A percentile compares a stretch with the other conserved stretches of the same genome.
These are phyloP conservation scores for Porcisia deanei DNA, from an alignment of 208 protist genomes.

Conservation along the genomic window DNA sequence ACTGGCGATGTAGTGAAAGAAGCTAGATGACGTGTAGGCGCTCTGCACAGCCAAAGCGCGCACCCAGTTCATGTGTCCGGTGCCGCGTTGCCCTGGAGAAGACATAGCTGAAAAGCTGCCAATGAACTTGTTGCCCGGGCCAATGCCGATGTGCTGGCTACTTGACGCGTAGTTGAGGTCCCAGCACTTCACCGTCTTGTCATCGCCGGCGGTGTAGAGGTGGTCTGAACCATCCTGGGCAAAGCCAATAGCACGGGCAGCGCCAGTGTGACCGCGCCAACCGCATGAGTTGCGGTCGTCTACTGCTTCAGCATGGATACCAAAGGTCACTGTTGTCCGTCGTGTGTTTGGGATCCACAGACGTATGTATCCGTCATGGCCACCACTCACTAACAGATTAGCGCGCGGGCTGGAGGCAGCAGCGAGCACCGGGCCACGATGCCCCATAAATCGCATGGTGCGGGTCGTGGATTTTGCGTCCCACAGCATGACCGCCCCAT, in stretches of 20 bases:
- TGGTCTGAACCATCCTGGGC: constrained; percentile 58
- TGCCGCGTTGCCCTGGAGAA: constrained; percentile 7
- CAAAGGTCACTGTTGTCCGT: constrained; percentile 31
- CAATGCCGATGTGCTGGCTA: constrained; percentile 7
- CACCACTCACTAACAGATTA: constrained; percentile 66
- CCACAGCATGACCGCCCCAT: constrained; percentile 90
- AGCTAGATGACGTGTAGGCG: constrained; percentile 15
- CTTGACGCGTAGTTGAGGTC: constrained; percentile 39
- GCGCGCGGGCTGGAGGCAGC: constrained; percentile 49
- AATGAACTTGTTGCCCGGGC: constrained; percentile 46
- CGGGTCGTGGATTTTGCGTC: constrained; percentile 65
- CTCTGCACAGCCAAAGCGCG: constrained; percentile 60
- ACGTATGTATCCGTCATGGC: constrained; percentile 84
- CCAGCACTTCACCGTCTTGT: constrained; percentile 89
- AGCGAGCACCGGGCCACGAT: constrained; percentile 76
- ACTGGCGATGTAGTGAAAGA: constrained; percentile 64
- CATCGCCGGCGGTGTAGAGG: constrained; percentile 80
- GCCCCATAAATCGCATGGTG: constrained; percentile 75
- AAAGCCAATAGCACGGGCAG: constrained; percentile 69
- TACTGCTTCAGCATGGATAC: constrained; percentile 8
- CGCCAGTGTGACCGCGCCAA: constrained; percentile 66
- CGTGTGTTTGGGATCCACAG: constrained; percentile 74
- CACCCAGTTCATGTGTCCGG: constrained; percentile 86
- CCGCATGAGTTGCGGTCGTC: constrained; percentile 21
- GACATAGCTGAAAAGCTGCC: constrained; percentile 37